phyloP scores from a whole-genome alignment of 108 stramenopile genomes.

The Cyclotella kingstonii region DNA sequence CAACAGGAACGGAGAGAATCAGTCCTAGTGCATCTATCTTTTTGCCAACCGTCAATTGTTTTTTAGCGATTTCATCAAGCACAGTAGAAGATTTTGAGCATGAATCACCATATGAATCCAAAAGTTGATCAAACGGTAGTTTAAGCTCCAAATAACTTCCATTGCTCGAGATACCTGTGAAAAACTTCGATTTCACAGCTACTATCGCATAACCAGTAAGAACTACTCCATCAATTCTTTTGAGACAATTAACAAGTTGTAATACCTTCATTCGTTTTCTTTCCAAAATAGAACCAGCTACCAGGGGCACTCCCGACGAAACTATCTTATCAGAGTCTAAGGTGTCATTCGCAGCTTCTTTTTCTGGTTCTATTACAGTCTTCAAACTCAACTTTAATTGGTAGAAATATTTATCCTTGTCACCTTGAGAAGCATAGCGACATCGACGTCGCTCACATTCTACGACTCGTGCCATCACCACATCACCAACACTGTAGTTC shows the following conservation, averaged over 20 bases:
- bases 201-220: conserved; percentile 81
- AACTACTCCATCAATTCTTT: conserved; percentile 48
- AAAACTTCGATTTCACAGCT: conserved; percentile 70
- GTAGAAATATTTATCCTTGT: conserved; percentile 29
- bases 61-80: conserved; percentile 58
- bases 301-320: conserved; percentile 35
- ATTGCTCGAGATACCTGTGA: conserved; percentile 29
- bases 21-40: conserved; percentile 67
- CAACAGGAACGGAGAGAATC: conserved; percentile 56
- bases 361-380: conserved; percentile 32
- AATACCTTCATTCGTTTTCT: conserved; percentile 73
- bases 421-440: conserved; percentile 17
- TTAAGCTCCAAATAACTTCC: conserved; percentile 66
- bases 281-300: conserved; percentile 64
- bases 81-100: conserved; percentile 53
- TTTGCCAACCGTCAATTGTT: conserved; percentile 66
- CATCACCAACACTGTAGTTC: conserved; percentile 77
- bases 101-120: conserved; percentile 63
- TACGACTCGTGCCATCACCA: conserved; percentile 70
- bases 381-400: conserved; percentile 38
- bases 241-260: conserved; percentile 53
- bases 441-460: conserved; percentile 42
- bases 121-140: conserved; percentile 74
- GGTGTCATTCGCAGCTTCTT: neutral
- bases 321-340: conserved; percentile 21